These are phyloP conservation scores for Macadamia tetraphylla DNA, from an alignment of 164 flowering plant genomes.

Conservation along the genomic window DNA sequence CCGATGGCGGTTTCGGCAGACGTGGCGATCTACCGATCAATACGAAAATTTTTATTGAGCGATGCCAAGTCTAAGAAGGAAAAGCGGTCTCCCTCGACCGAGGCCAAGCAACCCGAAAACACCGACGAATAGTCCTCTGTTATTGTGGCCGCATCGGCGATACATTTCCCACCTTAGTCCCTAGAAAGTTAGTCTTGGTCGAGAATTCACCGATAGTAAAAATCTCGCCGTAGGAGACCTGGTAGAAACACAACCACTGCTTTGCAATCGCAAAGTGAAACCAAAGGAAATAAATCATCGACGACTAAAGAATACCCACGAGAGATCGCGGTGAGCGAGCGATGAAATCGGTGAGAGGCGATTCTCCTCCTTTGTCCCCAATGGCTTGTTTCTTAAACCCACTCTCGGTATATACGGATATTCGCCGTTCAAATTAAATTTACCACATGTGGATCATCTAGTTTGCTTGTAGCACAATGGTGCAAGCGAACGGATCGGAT, in stretches of 20 bases:
- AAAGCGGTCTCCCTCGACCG: conserved; percentile 80
- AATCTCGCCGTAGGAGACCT: conserved; percentile 93
- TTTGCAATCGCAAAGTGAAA: conserved; percentile 23
- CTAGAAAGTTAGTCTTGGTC: conserved; percentile 55
- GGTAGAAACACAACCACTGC: conserved; percentile 61
- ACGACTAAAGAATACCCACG: too few species aligned
- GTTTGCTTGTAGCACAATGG: too few species aligned
- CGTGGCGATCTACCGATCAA: conserved; percentile 70
- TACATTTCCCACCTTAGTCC: conserved; percentile 23
- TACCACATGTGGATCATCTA: too few species aligned
- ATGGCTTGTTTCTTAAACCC: too few species aligned
- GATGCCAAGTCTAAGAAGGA: conserved; percentile 48
- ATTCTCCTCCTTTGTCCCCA: too few species aligned
- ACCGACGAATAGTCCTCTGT: conserved; percentile 80
- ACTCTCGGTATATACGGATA: too few species aligned
- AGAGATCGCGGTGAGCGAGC: too few species aligned
- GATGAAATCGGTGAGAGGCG: too few species aligned
- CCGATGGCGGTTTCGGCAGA: too few species aligned
- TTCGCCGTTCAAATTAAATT: too few species aligned
- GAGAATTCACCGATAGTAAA: conserved; percentile 87
- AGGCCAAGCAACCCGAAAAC: conserved; percentile 86
- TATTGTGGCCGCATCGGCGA: conserved; percentile 81
- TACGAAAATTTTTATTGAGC: conserved; percentile 43
- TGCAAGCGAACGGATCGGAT: too few species aligned
- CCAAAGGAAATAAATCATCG: too few species aligned